These are phyloP conservation scores for Cytospora piceicola DNA, from an alignment of 2,329 filamentous ascomycete species.

Conservation along the genomic window DNA sequence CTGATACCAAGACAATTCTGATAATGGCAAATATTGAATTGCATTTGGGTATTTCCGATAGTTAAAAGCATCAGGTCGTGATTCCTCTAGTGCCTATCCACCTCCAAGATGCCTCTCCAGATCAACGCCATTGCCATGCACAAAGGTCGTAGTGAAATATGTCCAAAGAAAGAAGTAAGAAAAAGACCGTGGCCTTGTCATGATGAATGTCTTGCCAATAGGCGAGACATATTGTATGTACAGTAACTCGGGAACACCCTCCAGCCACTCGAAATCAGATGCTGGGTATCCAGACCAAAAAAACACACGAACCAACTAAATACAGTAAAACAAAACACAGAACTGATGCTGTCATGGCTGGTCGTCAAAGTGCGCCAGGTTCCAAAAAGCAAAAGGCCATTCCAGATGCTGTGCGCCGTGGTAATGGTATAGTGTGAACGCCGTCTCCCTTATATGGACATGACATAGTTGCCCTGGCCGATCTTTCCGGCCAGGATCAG, in stretches of 20 bases:
- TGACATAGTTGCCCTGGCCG: conserved; percentile 75
- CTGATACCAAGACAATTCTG: background rate
- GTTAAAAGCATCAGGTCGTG: background rate
- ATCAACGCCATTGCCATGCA: background rate
- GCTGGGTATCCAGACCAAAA: conserved; percentile 23
- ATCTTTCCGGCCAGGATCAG: conserved; percentile 83
- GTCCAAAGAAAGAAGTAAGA: conserved; percentile 11
- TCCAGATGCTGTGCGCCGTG: conserved; percentile 18
- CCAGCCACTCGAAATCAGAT: conserved; percentile 27
- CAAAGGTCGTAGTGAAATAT: background rate
- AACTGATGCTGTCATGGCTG: conserved; percentile 35
- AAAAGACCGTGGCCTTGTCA: conserved; percentile 10
- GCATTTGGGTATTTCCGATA: background rate
- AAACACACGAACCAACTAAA: conserved; percentile 23
- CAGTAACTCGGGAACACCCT: conserved; percentile 13
- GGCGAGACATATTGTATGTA: conserved; percentile 15
- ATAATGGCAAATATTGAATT: background rate
- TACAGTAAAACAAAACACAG: conserved; percentile 30
- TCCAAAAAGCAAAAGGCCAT: conserved; percentile 31
- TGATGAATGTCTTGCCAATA: background rate
- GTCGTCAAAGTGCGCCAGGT: conserved; percentile 32
- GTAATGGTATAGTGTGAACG: conserved; percentile 29
- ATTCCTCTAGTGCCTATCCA: background rate
- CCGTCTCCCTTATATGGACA: conserved; percentile 63
- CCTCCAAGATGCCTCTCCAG: background rate